phyloP scores from a whole-genome alignment of 2,329 filamentous ascomycete genomes.

The Knoxdaviesia proteae region DNA sequence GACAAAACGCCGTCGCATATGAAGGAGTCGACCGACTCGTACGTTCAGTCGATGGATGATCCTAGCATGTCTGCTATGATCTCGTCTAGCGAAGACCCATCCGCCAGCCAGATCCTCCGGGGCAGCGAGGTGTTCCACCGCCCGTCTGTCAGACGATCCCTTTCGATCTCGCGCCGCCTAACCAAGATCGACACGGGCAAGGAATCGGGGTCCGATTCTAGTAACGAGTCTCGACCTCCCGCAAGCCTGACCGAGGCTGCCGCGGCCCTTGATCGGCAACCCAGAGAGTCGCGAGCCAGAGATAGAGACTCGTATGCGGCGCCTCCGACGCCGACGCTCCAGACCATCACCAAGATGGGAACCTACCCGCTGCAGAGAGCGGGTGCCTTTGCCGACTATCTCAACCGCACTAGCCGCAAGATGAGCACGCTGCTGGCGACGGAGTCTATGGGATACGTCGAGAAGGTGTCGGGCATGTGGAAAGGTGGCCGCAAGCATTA shows the following conservation, averaged over 20 bases:
- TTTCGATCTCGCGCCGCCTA: slow-evolving; percentile 14
- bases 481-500: slow-evolving; percentile 83
- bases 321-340: slow-evolving; percentile 20
- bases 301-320: slow-evolving; percentile 3
- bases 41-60: slow-evolving; percentile 51
- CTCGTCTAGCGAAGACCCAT: slow-evolving; percentile 56
- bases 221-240: too few relatives aligned
- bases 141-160: slow-evolving; percentile 41
- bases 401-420: slow-evolving; percentile 57
- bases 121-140: slow-evolving; percentile 77
- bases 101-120: slow-evolving; percentile 75
- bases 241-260: too few relatives aligned
- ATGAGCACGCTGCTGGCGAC: slow-evolving; percentile 70
- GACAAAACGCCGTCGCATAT: slow-evolving; percentile 27
- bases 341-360: slow-evolving; percentile 38
- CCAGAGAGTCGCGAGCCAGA: not conserved
- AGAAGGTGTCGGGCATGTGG: slow-evolving; percentile 96
- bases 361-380: slow-evolving; percentile 68
- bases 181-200: too few relatives aligned
- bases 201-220: too few relatives aligned
- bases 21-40: slow-evolving; percentile 52
- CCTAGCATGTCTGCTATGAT: slow-evolving; percentile 51
- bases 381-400: slow-evolving; percentile 61
- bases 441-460: slow-evolving; percentile 89
- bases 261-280: too few relatives aligned